Base-by-base conservation (phyloP, 768 basidiomycete species). In the Phanerochaete carnosa region DNA sequence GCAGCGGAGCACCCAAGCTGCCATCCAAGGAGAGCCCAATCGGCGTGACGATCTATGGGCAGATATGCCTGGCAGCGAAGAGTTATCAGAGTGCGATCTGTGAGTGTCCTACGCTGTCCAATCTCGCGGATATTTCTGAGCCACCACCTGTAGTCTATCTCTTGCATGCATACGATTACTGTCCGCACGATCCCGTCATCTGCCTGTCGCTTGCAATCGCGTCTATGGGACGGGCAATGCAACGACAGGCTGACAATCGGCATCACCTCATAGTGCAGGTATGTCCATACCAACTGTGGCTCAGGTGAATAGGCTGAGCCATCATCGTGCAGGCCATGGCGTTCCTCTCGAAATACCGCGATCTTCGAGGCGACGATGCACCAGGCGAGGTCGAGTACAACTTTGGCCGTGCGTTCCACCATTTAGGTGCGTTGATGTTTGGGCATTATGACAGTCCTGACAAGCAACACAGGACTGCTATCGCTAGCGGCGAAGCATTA, bases 21-120 rank as follows among this genome's bases (percentile, higher is more conserved):
- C 89, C 92, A 2, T 88, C 80, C 22, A 89, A 87, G 71, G 76
- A 84, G 32, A 94, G 89, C 64, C 88, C 93, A 0, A 72, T 89
- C 43, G 78, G 85, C 23, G 80, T 91, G 15, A 77, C 87, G 1
- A 74, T 92, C 22, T 96, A 96, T 67, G 95, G 92, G 0, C 89
- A 91, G 68, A 81, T 93, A 52, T 89, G 91, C 66, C 81, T 92
- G n/a, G 84, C 85, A 3, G 88, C 89, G 23, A 90, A 87, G 75
- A 94, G 92, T 66, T 95, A 89, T 71, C 94, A 97, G 68, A 91
- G 90, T 66, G 91, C 94, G 4, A 85, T 95, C 55, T 95, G 95
- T 96, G 65, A 66, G 92, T 78, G 23, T 19, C 50, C 13, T 15
- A n/a, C 32, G 33, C 26, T 9, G n/a, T 29, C 45, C 29, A n/a